Evolutionary conservation across 305 asterid species (phyloP).

Genomic region (Solanum hybrid): DNA sequence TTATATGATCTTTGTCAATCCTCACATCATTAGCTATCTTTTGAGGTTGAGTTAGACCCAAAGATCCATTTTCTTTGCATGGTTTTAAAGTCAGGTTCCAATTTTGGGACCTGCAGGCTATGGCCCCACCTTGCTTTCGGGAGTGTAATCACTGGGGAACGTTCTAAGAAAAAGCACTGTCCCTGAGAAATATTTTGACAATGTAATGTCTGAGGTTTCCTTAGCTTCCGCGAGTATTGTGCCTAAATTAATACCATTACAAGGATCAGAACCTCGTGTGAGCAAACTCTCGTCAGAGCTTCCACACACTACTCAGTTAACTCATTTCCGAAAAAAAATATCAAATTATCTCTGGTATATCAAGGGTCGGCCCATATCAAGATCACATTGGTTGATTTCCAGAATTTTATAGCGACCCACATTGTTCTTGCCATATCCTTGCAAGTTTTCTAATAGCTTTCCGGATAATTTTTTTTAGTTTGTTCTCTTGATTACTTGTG

Average conservation of each 20-base stretch:
- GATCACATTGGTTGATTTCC: neutral
- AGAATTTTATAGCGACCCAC: neutral
- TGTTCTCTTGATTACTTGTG: neutral
- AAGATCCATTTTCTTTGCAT: neutral
- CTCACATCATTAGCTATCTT: neutral
- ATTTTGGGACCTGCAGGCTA: neutral
- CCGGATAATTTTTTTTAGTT: neutral
- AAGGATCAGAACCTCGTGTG: neutral
- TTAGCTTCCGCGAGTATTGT: neutral
- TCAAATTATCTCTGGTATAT: neutral
- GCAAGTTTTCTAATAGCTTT: neutral
- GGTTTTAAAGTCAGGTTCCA: neutral
- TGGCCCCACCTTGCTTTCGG: neutral
- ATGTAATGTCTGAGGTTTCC: neutral
- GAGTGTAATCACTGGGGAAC: neutral
- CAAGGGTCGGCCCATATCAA: neutral
- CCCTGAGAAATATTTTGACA: neutral
- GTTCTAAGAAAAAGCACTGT: neutral
- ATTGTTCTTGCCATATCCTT: neutral
- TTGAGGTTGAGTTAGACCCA: neutral
- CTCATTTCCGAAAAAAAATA: neutral
- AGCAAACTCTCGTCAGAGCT: neutral
- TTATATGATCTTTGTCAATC: neutral
- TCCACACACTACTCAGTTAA: neutral
- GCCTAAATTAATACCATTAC: neutral